These are phyloP conservation scores for Pyricularia pennisetigena DNA, from an alignment of 2,329 filamentous ascomycete genomes.

Conservation along the genomic window DNA sequence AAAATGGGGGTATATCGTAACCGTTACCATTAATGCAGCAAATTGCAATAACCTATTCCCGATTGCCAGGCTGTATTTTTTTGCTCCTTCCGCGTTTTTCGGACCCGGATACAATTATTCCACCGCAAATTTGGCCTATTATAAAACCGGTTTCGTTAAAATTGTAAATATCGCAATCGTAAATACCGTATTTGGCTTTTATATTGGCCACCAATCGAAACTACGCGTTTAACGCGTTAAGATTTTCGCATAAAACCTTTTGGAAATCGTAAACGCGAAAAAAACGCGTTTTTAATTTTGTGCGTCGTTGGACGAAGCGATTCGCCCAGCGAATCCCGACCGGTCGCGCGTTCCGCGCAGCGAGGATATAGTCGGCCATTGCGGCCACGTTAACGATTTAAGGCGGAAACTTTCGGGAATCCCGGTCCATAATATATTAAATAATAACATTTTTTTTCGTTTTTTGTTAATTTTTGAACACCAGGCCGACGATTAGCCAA, in stretches of 20 bases:
- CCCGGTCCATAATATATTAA: neutral
- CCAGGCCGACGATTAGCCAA: neutral
- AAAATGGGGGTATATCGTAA: neutral
- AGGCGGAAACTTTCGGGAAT: neutral
- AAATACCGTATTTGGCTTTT: neutral
- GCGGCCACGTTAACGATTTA: neutral
- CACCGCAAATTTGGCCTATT: no score
- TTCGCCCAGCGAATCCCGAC: neutral
- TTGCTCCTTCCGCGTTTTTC: no score
- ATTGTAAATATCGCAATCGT: neutral
- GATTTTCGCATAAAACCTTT: neutral
- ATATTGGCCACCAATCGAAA: neutral
- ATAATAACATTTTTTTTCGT: neutral
- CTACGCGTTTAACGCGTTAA: neutral
- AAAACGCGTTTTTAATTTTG: neutral
- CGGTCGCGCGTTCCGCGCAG: neutral
- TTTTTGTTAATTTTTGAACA: neutral
- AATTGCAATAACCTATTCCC: no score
- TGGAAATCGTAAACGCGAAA: neutral
- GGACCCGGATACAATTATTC: no score
- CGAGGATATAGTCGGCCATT: neutral
- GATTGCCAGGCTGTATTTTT: no score
- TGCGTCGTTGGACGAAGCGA: neutral
- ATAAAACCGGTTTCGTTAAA: no score
- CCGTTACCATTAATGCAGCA: neutral